Evolutionary conservation across 1,284 basidiomycete species (phyloP), one percentile per base, ranked within the genome.

Genomic region (Ustilago hordei): DNA sequence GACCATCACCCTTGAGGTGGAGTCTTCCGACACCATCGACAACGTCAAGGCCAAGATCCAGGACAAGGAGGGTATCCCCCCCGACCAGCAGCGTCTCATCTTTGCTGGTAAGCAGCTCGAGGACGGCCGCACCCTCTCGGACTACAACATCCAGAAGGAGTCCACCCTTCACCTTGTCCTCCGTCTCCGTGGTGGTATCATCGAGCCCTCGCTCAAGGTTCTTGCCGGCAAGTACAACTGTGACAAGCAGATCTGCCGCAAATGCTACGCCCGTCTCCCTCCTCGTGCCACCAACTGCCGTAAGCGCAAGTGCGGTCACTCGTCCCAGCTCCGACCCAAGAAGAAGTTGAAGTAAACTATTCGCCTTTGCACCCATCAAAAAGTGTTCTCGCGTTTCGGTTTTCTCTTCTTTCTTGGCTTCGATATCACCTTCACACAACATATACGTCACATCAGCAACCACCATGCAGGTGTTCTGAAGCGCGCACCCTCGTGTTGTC

Each of bases 271-370:
- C 63, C 96, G 97, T 87, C 95, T 98, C 83, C 95, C 96, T 82
- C 95, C 95, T 67, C 95, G 96, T 89, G 96, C 96, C 54, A 98
- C 95, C 90, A 98, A 98, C 91, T 99, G 96, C 92, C 91, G 95
- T 87, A 96, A 97, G 82, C 75, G 79, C 65, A 72, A 83, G 75
- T 87, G 86, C 69, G 86, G 86, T 55, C 85, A 86, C 83, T 81
- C 81, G 57, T 81, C 79, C 48, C 84, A 86, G 81, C 81, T 86
- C 69, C 82, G 84, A 60, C 95, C 95, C 81, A 90, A 95, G 91
- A 95, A 95, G 92, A 97, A 97, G 90, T 90, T 96, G 87, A 97
- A 95, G 91, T 95, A 95, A 80, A 90, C 91, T 85, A 60, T 81
- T 65, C 64, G 69, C 64, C 9, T 61, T 39, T 35, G n/a, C 34